Evolutionary conservation across 805 yeast genomes (phyloP).

Genomic region (Lipomyces orientalis): DNA sequence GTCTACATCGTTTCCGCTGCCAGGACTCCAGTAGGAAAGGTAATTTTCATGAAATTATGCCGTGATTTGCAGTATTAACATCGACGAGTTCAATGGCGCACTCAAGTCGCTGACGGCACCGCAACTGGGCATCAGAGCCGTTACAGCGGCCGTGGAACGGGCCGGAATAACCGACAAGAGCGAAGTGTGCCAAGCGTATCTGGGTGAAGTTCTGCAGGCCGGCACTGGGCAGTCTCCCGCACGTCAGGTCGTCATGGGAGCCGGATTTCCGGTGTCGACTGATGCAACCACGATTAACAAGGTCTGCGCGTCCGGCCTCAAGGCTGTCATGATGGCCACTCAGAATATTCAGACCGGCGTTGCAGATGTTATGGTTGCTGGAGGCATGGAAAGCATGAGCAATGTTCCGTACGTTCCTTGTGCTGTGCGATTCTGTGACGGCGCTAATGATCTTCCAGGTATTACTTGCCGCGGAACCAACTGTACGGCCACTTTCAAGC

Average conservation of each 20-base stretch:
- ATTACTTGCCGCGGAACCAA: slow-evolving; percentile 53
- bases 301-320: slow-evolving; percentile 97
- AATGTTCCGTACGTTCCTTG: slow-evolving; percentile 68
- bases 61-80: not conserved
- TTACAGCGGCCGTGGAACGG: slow-evolving; percentile 73
- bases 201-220: slow-evolving; percentile 92
- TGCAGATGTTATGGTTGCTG: slow-evolving; percentile 92
- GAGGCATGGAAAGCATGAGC: slow-evolving; percentile 98
- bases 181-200: slow-evolving; percentile 82
- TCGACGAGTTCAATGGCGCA: slow-evolving; percentile 68
- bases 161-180: slow-evolving; percentile 59
- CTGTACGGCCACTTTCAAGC: slow-evolving; percentile 56
- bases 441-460: slow-evolving; percentile 41
- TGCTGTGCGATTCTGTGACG: not conserved
- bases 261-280: slow-evolving; percentile 80
- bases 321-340: slow-evolving; percentile 86
- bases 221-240: slow-evolving; percentile 98
- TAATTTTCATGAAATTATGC: not conserved
- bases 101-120: slow-evolving; percentile 71
- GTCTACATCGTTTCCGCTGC: slow-evolving; percentile 88
- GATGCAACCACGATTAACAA: slow-evolving; percentile 92
- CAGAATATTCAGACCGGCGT: slow-evolving; percentile 85
- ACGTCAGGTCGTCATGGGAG: slow-evolving; percentile 92
- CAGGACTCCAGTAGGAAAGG: slow-evolving; percentile 91
- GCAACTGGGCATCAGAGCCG: slow-evolving; percentile 87